Conservation (phyloP, 176 grass and related monocot species). For the Luzula sylvatica region DNA sequence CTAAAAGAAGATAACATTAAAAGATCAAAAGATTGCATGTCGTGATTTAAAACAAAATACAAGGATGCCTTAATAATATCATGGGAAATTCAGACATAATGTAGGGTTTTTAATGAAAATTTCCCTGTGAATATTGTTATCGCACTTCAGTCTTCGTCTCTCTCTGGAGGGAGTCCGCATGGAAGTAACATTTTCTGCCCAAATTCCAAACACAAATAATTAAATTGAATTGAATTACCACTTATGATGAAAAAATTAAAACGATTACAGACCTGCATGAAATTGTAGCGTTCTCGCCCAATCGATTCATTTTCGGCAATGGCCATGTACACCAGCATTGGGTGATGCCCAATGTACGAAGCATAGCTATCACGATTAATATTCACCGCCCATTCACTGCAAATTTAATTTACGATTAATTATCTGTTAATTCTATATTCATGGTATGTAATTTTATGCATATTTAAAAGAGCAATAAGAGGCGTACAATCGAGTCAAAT, state of each 20-base stretch:
- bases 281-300: conserved; percentile 82
- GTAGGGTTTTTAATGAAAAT: no score
- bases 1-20: no score
- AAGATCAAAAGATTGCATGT: no score
- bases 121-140: no score
- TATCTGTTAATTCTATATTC: background rate
- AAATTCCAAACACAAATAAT: conserved; percentile 5
- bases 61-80: no score
- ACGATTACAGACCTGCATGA: conserved; percentile 90
- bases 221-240: background rate
- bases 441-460: no score
- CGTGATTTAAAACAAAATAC: no score
- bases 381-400: conserved; percentile 98
- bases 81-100: no score
- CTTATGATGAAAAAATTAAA: background rate
- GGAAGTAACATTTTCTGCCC: conserved; percentile 93
- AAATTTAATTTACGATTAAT: conserved; percentile 10
- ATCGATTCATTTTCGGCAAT: conserved; percentile 91
- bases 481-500: conserved; percentile 71
- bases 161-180: conserved; percentile 54
- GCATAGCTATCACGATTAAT: conserved; percentile 89
- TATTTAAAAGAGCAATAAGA: background rate
- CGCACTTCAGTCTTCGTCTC: conserved; percentile 61
- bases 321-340: conserved; percentile 72
- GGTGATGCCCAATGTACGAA: conserved; percentile 86